phyloP scores from a whole-genome alignment of 2,329 filamentous ascomycete genomes.

The Alternaria ventricosa region DNA sequence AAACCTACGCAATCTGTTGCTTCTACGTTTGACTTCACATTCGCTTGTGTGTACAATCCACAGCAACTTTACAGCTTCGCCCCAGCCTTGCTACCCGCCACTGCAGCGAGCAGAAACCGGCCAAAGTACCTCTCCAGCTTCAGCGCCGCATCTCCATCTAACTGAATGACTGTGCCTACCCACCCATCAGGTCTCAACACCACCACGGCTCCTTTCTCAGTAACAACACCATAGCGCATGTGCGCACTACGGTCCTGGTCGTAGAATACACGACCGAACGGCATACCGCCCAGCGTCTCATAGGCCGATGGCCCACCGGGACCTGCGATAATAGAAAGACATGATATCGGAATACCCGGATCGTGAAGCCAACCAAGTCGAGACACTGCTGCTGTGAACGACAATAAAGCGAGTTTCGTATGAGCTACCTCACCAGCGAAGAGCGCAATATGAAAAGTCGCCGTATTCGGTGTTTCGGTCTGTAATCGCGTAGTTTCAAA shows the following conservation, averaged over 20 bases:
- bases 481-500: conserved; percentile 54
- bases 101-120: conserved; percentile 15
- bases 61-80: neutral
- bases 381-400: conserved; percentile 17
- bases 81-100: neutral
- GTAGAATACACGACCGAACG: conserved; percentile 48
- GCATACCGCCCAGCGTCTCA: conserved; percentile 37
- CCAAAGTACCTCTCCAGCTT: conserved; percentile 31
- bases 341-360: conserved; percentile 22
- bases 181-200: conserved; percentile 46
- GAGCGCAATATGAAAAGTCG: conserved; percentile 53
- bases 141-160: conserved; percentile 16
- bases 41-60: too few relatives aligned
- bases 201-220: conserved; percentile 32
- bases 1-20: too few relatives aligned
- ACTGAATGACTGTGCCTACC: conserved; percentile 29
- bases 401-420: conserved; percentile 14
- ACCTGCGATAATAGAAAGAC: conserved; percentile 36
- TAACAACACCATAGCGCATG: conserved; percentile 37
- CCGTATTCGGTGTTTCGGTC: conserved; percentile 52
- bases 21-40: too few relatives aligned
- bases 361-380: conserved; percentile 19
- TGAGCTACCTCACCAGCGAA: conserved; percentile 48
- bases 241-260: conserved; percentile 42
- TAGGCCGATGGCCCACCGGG: conserved; percentile 36